These are phyloP conservation scores for Eimeria mitis DNA, from an alignment of 169 alveolate species.

Conservation along the genomic window DNA sequence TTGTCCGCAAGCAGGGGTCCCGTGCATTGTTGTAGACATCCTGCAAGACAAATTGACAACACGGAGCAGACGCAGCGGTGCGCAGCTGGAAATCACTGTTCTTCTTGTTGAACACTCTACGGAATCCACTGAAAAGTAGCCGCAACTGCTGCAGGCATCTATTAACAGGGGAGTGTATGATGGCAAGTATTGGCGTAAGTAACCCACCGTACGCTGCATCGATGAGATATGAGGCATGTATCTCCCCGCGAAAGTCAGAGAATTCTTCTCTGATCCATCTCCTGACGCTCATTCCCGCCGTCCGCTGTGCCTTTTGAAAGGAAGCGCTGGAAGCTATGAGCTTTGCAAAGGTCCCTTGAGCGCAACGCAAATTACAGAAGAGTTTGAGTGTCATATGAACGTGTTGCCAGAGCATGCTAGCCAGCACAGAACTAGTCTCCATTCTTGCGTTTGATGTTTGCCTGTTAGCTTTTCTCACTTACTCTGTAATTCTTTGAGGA, in stretches of 20 bases:
- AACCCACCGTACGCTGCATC: conserved; percentile 58
- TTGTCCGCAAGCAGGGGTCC: conserved; percentile 47
- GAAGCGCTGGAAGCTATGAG: background rate
- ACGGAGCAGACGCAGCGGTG: background rate
- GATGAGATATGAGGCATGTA: conserved; percentile 25
- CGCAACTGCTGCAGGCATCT: background rate
- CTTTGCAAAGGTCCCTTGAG: conserved; percentile 26
- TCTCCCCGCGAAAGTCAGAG: conserved; percentile 50
- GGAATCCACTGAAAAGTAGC: background rate
- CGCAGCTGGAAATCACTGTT: background rate
- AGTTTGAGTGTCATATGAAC: background rate
- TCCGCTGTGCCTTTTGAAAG: background rate
- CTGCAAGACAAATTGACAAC: background rate
- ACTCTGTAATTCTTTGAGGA: conserved; percentile 35
- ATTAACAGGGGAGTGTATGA: background rate
- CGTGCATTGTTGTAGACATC: conserved; percentile 22
- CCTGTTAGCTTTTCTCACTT: background rate
- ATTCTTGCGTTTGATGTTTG: background rate
- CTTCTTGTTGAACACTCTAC: background rate
- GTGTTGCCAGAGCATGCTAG: background rate
- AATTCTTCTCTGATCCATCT: background rate
- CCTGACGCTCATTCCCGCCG: conserved; percentile 5
- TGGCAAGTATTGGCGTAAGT: background rate
- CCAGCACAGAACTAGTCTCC: background rate
- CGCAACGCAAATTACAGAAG: background rate